A percentile compares a stretch with the other conserved stretches of the same genome.
phyloP scores from a whole-genome alignment of 345 rosid genomes.

The Pistacia vera region DNA sequence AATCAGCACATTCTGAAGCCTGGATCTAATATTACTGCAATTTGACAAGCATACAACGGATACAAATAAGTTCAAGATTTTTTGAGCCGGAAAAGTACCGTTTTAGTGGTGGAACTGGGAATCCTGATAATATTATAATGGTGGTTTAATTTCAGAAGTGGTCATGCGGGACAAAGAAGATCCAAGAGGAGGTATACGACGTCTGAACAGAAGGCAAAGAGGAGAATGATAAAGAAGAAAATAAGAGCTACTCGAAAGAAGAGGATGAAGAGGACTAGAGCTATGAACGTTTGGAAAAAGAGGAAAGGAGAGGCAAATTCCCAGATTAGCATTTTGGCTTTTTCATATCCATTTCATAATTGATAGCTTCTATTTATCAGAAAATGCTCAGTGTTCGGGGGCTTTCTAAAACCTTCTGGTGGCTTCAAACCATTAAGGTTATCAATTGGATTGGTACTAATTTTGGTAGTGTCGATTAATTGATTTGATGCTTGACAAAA shows the following conservation, averaged over 20 bases:
- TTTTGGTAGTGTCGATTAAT: too few species aligned
- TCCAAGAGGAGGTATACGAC: constrained; percentile 32
- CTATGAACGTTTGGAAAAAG: constrained; percentile 27
- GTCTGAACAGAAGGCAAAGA: constrained; percentile 39
- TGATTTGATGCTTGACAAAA: too few species aligned
- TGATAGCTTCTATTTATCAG: too few species aligned
- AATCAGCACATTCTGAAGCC: too few species aligned
- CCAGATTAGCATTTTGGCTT: constrained; percentile 16
- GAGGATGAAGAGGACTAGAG: constrained; percentile 24
- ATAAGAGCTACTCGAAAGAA: constrained; percentile 22
- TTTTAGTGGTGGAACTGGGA: neutral
- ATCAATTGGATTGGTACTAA: too few species aligned
- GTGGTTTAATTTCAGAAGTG: neutral
- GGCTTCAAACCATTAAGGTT: too few species aligned
- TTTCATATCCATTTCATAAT: too few species aligned
- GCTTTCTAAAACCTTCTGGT: too few species aligned
- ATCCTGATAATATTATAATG: neutral
- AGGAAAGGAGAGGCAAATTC: constrained; percentile 26
- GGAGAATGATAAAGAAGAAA: constrained; percentile 27
- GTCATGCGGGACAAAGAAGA: constrained; percentile 10
- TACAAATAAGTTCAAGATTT: neutral
- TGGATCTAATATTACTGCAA: too few species aligned
- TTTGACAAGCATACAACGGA: too few species aligned
- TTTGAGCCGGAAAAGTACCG: neutral
- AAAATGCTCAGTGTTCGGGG: too few species aligned